phyloP scores from a whole-genome alignment of 169 alveolate genomes.

The Pseudocohnilembus persalinus region DNA sequence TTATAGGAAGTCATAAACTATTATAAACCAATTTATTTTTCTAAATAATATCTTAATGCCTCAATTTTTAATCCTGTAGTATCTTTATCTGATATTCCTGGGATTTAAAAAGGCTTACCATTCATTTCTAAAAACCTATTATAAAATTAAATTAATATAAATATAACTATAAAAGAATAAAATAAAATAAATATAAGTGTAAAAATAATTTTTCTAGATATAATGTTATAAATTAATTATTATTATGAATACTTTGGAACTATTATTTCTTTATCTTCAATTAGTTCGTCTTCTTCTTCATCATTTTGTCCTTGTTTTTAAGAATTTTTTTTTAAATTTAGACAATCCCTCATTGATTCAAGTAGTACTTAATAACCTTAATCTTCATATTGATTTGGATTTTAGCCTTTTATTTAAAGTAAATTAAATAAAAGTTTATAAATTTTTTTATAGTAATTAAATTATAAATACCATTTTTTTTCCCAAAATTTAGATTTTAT shows the following conservation, averaged over 20 bases:
- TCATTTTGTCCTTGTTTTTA: background rate
- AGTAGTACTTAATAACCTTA: constrained; percentile 34
- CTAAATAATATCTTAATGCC: constrained; percentile 63
- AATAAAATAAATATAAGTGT: background rate
- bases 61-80: constrained; percentile 60
- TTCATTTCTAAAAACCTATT: constrained; percentile 40
- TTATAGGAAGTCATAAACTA: constrained; percentile 50
- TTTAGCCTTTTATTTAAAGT: background rate
- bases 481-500: background rate
- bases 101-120: constrained; percentile 32
- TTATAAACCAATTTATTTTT: constrained; percentile 50
- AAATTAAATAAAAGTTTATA: background rate
- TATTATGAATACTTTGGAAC: constrained; percentile 26
- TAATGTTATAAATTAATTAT: background rate
- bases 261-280: constrained; percentile 27
- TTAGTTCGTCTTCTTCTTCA: constrained; percentile 27
- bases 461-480: background rate
- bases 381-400: constrained; percentile 14
- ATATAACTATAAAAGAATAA: background rate
- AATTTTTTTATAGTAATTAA: background rate
- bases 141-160: background rate
- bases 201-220: background rate
- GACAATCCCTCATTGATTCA: constrained; percentile 33
- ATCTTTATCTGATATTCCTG: constrained; percentile 59
- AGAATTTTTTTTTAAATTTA: constrained; percentile 4